Evolutionary conservation across 768 basidiomycete species (phyloP).

Genomic region (Royoungia palumana): DNA sequence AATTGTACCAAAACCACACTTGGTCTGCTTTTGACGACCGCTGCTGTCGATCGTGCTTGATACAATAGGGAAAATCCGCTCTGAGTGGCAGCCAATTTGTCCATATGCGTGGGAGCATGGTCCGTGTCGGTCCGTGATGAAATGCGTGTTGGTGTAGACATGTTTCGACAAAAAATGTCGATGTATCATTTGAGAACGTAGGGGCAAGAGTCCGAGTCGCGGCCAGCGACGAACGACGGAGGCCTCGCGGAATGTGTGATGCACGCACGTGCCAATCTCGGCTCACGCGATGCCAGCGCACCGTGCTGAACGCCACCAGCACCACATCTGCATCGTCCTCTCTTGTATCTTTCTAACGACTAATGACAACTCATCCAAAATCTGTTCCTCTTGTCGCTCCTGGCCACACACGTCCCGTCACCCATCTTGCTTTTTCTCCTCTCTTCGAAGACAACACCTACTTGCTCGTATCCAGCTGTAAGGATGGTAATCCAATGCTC

Average conservation of each 20-base stretch:
- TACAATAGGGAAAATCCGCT: no score
- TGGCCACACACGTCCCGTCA: constrained; percentile 85
- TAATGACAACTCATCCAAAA: constrained; percentile 64
- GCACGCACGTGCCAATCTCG: neutral
- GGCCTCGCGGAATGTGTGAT: neutral
- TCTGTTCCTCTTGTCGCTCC: constrained; percentile 79
- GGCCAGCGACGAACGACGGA: no score
- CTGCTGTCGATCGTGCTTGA: no score
- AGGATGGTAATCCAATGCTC: constrained; percentile 97
- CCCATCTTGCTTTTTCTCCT: constrained; percentile 89
- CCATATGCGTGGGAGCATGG: no score
- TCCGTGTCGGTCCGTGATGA: no score
- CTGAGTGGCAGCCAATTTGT: no score
- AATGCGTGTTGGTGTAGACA: no score
- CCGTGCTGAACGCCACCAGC: constrained; percentile 47
- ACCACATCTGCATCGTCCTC: constrained; percentile 8
- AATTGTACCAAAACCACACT: no score
- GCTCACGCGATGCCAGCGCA: constrained; percentile 29
- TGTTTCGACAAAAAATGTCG: no score
- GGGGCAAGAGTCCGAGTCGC: no score
- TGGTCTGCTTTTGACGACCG: no score
- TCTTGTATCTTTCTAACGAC: constrained; percentile 27
- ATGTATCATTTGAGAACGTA: no score
- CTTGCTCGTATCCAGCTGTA: constrained; percentile 93
- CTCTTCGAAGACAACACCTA: constrained; percentile 83